Evolutionary conservation across 345 rosid species (phyloP).

Genomic region (Schrenkiella parvula): DNA sequence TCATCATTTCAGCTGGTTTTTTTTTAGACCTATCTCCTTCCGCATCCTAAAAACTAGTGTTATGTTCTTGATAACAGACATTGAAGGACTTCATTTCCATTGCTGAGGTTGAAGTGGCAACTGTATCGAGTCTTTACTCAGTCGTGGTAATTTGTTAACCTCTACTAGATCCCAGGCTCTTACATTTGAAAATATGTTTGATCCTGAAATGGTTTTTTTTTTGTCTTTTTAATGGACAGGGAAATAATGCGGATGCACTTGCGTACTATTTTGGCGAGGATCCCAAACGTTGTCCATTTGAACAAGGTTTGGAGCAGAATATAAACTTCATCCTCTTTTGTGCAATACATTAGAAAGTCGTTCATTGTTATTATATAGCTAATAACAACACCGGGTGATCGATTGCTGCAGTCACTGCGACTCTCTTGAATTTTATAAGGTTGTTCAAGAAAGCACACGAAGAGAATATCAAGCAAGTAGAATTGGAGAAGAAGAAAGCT

Average conservation of each 20-base stretch:
- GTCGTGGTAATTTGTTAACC: conserved; percentile 65
- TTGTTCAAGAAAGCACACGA: conserved; percentile 93
- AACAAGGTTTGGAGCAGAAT: conserved; percentile 65
- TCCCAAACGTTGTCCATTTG: conserved; percentile 93
- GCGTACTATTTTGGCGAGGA: conserved; percentile 94
- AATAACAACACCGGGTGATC: conserved; percentile 1
- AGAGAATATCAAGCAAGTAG: conserved; percentile 85
- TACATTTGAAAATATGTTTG: not conserved
- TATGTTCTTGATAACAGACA: conserved; percentile 43
- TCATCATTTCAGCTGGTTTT: not conserved
- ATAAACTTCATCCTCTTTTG: conserved; percentile 4
- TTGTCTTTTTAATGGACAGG: conserved; percentile 48
- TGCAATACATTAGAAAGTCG: not conserved
- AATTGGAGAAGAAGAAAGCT: conserved; percentile 88
- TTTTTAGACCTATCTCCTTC: not conserved
- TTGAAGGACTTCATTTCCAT: conserved; percentile 65
- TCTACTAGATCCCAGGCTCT: not conserved
- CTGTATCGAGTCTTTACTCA: conserved; percentile 71
- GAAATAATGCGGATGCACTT: conserved; percentile 97
- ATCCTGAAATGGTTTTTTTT: not conserved
- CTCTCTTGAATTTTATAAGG: conserved; percentile 78
- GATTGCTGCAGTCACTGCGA: conserved; percentile 68
- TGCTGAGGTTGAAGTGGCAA: conserved; percentile 80
- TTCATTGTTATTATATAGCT: not conserved
- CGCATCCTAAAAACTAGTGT: conserved; percentile 4